Base-by-base conservation (phyloP, 495 filamentous ascomycete species). In the Lepidopterella palustris region DNA sequence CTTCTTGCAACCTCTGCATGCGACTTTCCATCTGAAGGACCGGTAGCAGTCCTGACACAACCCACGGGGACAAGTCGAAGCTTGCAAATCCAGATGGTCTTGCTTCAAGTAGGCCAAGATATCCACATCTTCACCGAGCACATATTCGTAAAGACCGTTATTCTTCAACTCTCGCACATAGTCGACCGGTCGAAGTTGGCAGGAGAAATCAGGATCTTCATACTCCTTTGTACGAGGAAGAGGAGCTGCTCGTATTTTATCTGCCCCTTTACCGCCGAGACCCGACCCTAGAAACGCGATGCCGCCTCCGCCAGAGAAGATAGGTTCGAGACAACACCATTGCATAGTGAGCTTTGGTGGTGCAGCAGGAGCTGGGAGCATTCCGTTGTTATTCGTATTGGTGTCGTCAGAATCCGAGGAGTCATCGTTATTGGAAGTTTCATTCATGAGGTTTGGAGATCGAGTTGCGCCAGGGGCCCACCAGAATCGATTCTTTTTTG, bases 261-360 rank as follows among this genome's bases (percentile, higher is more conserved):
- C 80, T 10, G 79, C 78, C 57, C 80, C 79, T 40, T 78, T 74
- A 58, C 74, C 79, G 0, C 74, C 74, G 20, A 80, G 77, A 15
- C 66, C 68, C 40, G 69, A 70, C 18, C 74, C 74, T 11, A 79
- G 71, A 35, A 83, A 81, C 51, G 79, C 81, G 60, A 84, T 83
- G 5, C 81, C 80, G 52, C 81, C 82, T n/a, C 82, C 81, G 4
- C 80, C 81, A 18, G 82, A 84, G 65, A 83, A 83, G 40, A 81
- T 78, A 2, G 82, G 82, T 54, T 83, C 80, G n/a, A 80, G 77
- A 58, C 82, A 85, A 70, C 82, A 84, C 82, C 82, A 84, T 56
- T 80, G 76, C 62, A 82, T 81, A 25, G 75, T 80, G 52, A 82
- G 68, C 40, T 71, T 72, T 18, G 80, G 80, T 10, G 64, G 68